Evolutionary conservation across 1,284 basidiomycete species (phyloP).

Genomic region (Flammula alnicola): DNA sequence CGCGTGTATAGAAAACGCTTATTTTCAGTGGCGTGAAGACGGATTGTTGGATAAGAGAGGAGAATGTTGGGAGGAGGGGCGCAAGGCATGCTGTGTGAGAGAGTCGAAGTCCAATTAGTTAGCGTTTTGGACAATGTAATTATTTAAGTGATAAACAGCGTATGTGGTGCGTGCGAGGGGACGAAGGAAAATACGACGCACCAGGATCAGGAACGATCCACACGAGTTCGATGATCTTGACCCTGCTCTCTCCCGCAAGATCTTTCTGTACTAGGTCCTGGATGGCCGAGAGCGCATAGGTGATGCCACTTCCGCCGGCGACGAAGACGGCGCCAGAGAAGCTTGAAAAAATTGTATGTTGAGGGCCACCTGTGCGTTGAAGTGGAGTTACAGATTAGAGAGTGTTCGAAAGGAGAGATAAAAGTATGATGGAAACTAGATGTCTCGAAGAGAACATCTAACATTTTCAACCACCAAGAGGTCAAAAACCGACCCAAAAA

Average conservation of each 20-base stretch:
- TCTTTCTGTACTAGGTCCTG: conserved; percentile 70
- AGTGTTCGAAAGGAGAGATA: too few relatives aligned
- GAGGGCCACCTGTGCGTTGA: conserved; percentile 71
- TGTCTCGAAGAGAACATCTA: too few relatives aligned
- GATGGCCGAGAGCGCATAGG: conserved; percentile 64
- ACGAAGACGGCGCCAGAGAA: conserved; percentile 73
- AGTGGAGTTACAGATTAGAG: too few relatives aligned
- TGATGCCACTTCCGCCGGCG: conserved; percentile 75
- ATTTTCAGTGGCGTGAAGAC: conserved; percentile 51
- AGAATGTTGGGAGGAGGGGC: conserved; percentile 59
- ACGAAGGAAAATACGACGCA: conserved; percentile 35
- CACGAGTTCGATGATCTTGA: conserved; percentile 66
- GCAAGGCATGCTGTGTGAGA: conserved; percentile 54
- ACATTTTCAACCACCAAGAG: too few relatives aligned
- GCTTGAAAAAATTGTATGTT: conserved; percentile 62
- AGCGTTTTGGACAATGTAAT: too few relatives aligned
- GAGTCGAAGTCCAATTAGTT: too few relatives aligned
- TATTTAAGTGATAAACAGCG: too few relatives aligned
- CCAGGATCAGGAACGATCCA: conserved; percentile 70
- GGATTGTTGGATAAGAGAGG: conserved; percentile 52
- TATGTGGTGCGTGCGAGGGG: too few relatives aligned
- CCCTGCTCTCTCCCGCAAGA: conserved; percentile 50
- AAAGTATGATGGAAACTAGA: too few relatives aligned
- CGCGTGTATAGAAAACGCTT: conserved; percentile 70
- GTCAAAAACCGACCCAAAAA: too few relatives aligned